Percentiles rank a stretch among this genome's conserved stretches.
phyloP scores from a whole-genome alignment of 163 green algal species.

The Scenedesmus sp. region DNA sequence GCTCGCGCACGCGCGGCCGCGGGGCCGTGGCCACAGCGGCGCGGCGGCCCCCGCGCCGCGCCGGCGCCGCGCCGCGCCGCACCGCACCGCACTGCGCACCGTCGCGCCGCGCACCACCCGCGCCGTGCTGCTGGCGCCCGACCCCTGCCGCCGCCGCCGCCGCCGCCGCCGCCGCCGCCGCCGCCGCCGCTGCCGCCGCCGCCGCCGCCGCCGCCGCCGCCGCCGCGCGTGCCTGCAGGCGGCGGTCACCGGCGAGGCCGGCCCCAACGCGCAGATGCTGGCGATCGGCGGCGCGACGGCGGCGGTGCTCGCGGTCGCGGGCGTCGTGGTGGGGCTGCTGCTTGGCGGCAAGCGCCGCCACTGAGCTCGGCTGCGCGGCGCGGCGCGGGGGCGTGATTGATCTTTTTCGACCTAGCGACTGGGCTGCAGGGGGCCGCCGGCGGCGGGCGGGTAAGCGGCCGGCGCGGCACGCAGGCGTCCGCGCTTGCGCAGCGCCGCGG shows the following conservation, averaged over 20 bases:
- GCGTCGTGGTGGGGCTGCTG: neutral
- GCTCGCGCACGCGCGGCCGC: no score
- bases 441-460: neutral
- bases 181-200: no score
- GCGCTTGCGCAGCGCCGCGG: no score
- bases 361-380: neutral
- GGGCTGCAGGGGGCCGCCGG: neutral
- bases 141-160: neutral
- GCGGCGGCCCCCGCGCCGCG: no score
- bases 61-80: no score
- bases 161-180: neutral
- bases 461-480: neutral
- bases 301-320: neutral
- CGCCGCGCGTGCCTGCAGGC: neutral
- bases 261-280: conserved; percentile 10
- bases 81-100: no score
- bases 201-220: neutral
- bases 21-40: no score
- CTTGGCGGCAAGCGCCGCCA: conserved; percentile 4
- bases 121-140: neutral
- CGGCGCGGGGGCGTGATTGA: no score
- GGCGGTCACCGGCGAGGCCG: neutral
- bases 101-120: no score
- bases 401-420: neutral
- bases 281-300: neutral